Evolutionary conservation across 164 flowering plant genomes (phyloP), one percentile per base, ranked within the genome.

Genomic region (Liriodendron chinense): DNA sequence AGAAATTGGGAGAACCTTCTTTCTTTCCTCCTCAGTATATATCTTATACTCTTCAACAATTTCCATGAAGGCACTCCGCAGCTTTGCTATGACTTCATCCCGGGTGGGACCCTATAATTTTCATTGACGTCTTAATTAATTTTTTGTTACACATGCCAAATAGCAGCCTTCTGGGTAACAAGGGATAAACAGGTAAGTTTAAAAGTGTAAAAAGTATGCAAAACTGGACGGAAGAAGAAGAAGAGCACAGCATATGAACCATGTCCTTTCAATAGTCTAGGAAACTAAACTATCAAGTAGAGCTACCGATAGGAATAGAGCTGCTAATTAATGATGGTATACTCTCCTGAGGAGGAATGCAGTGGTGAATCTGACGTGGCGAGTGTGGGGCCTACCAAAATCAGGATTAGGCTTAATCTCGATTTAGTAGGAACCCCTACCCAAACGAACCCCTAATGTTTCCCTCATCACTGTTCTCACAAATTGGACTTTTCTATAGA

Each of bases 1-100:
- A 18, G 23, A 61, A 71, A 67, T 12, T 50, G n/a, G 72, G 47
- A 71, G 13, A 56, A 95, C 99, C 97, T 94, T 84, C 76, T 82
- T 85, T 82, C 87, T 89, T 80, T 96, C 99, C 84, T 92, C 95
- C 76, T 91, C 95, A 0, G 94, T 92, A 73, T 85, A 92, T 68
- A 81, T 76, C 79, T 90, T 96, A 78, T 89, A 96, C 79, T 96
- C 99, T 76, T 85, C 85, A 65, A 76, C 85, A 78, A 94, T 89
- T 74, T 84, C 89, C 68, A 77, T 72, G 79, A 92, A 92, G 50
- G 97, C 94, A 83, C 59, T 74, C 49, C 98, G 88, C 70, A 96
- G 83, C 80, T 86, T 91, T 53, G 90, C 91, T 70, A 91, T 92
- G 71, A 96, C 97, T 79, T 88, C 92, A 84, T 96, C 95, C 74